Conservation (phyloP, 106 monocot species). For the Phalaenopsis equestris region DNA sequence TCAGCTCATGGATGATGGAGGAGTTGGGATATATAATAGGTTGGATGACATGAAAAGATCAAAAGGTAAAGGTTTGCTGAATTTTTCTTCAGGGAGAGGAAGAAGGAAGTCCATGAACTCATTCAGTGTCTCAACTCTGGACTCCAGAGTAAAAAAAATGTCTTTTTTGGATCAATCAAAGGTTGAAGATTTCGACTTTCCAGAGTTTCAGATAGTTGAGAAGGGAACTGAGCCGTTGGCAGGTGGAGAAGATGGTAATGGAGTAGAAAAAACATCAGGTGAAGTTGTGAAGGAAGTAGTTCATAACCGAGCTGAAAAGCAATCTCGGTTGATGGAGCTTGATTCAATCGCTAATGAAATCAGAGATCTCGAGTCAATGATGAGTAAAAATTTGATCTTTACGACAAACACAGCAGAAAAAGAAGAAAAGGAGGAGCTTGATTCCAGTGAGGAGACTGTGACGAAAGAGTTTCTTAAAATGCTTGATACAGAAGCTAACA, state of each 20-base stretch:
- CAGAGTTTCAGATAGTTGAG: constrained; percentile 52
- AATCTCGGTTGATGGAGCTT: constrained; percentile 38
- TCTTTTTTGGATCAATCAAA: not conserved
- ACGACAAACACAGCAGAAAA: not conserved
- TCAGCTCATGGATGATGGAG: constrained; percentile 71
- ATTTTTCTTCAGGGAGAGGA: constrained; percentile 17
- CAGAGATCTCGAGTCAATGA: constrained; percentile 39
- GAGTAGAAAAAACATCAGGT: constrained; percentile 11
- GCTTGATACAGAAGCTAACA: constrained; percentile 37
- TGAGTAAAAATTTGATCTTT: constrained; percentile 6
- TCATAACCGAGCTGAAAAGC: constrained; percentile 10
- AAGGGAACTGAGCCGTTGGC: constrained; percentile 46
- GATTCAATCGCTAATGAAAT: constrained; percentile 56
- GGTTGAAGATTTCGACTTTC: too few species aligned
- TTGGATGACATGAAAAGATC: too few species aligned
- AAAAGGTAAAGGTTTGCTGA: not conserved
- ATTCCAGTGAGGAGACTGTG: constrained; percentile 47
- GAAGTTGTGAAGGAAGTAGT: constrained; percentile 42
- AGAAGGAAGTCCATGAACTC: not conserved
- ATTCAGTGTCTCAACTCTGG: constrained; percentile 3
- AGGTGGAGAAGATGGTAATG: not conserved
- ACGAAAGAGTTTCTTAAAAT: constrained; percentile 64
- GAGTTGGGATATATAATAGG: constrained; percentile 29
- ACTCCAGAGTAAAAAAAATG: not conserved
- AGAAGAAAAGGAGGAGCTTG: constrained; percentile 15